Base-by-base conservation (phyloP, 164 flowering plant genomes). In the Tetracentron sinense region DNA sequence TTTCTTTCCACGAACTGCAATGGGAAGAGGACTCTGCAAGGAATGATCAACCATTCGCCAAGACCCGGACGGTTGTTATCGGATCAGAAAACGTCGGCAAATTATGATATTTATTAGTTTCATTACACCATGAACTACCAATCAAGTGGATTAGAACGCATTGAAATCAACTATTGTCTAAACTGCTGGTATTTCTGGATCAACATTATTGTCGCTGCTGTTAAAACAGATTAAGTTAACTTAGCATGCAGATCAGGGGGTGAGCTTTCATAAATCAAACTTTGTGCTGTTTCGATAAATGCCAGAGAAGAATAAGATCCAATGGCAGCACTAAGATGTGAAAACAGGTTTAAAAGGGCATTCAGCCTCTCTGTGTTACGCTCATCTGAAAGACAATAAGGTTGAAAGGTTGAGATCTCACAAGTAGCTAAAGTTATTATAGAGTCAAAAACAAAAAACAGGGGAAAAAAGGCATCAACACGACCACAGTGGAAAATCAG, bases 351-450 rank as follows among this genome's bases (percentile, higher is more conserved):
- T 54, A 54, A 54, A 54, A 54, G 57, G 35, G 21, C 11, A 54
- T 22, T 54, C 58, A 54, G 58, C 58, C 58, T 54, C 58, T 54
- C 56, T 29, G 58, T 54, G 58, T 54, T 28, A 54, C 58, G 15
- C 6, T 29, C 58, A 54, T 54, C 58, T 54, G 58, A 54, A 54
- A 54, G 58, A 54, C 58, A 28, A 29, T 54, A 54, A 54, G 38
- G 38, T 54, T 17, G 38, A 20, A 54, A 54, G 38, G 38, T 29
- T 54, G 38, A 54, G 38, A 29, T n/a, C n/a, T n/a, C n/a, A 29
- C 35, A 54, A 29, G 19, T 54, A 28, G 35, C 22, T 52, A 52
- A 23, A 23, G 7, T 7, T 5, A 28, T 12, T 1, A 54, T 38
- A 54, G 7, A 38, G 44, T 38, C 44, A 38, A 38, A n/a, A 38